Evolutionary conservation across 345 rosid species (phyloP).

Genomic region (Populus simonii): DNA sequence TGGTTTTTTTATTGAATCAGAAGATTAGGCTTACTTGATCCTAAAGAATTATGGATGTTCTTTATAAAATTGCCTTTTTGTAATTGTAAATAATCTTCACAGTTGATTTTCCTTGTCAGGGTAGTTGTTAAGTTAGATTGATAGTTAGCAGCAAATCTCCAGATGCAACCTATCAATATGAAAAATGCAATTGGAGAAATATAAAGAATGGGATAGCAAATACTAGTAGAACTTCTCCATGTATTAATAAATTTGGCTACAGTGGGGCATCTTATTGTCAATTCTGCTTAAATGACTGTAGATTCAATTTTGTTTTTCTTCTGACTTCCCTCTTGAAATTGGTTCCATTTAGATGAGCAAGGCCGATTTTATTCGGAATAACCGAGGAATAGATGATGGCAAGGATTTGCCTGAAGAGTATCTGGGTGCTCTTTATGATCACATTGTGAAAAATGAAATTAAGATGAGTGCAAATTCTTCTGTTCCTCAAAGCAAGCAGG

Average conservation of each 20-base stretch:
- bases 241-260: not conserved
- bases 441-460: conserved; percentile 84
- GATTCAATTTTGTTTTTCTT: conserved; percentile 5
- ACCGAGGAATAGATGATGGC: conserved; percentile 94
- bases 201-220: not conserved
- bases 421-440: conserved; percentile 77
- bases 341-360: conserved; percentile 68
- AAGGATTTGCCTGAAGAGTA: conserved; percentile 94
- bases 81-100: not conserved
- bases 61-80: not conserved
- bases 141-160: not conserved
- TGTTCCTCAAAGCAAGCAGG: conserved; percentile 80
- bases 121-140: not conserved
- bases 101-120: not conserved
- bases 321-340: conserved; percentile 33
- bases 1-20: not conserved
- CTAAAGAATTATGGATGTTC: not conserved
- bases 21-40: not conserved
- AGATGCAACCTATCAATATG: not conserved
- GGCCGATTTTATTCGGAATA: conserved; percentile 81
- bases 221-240: not conserved
- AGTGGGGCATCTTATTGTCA: not conserved
- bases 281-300: not conserved
- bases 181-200: not conserved
- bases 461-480: conserved; percentile 82